These are phyloP conservation scores for Craspedostauros australis DNA, from an alignment of 108 stramenopile genomes.

Conservation along the genomic window DNA sequence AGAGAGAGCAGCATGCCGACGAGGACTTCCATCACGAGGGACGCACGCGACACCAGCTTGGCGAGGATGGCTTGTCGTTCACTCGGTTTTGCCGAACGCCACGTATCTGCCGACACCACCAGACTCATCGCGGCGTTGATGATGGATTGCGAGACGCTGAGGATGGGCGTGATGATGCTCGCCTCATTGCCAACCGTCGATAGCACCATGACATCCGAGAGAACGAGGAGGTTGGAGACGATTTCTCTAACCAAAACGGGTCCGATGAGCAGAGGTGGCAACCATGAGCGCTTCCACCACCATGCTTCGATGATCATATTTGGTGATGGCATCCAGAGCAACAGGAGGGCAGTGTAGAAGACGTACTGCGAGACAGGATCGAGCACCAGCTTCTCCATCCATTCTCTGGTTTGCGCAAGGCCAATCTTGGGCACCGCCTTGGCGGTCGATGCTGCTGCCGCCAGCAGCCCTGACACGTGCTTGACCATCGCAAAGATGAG, in stretches of 20 bases:
- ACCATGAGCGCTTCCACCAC: slow-evolving; percentile 42
- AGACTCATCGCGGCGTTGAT: slow-evolving; percentile 71
- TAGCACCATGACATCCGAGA: slow-evolving; percentile 61
- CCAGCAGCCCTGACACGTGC: slow-evolving; percentile 63
- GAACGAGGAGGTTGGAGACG: slow-evolving; percentile 46
- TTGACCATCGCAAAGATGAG: slow-evolving; percentile 69
- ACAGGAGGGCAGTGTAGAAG: slow-evolving; percentile 62
- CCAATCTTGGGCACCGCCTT: slow-evolving; percentile 58
- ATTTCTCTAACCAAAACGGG: slow-evolving; percentile 71
- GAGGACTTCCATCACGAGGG: slow-evolving; percentile 49
- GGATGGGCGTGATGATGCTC: slow-evolving; percentile 6
- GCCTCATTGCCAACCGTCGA: slow-evolving; percentile 25
- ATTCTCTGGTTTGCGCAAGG: slow-evolving; percentile 38
- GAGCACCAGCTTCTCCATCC: slow-evolving; percentile 50
- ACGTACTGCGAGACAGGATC: slow-evolving; percentile 83
- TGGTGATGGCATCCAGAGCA: slow-evolving; percentile 55
- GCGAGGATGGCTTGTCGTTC: slow-evolving; percentile 64
- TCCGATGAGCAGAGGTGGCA: slow-evolving; percentile 26
- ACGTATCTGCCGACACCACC: slow-evolving; percentile 39
- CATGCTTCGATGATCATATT: slow-evolving; percentile 17
- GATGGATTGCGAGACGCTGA: slow-evolving; percentile 24
- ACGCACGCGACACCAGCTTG: slow-evolving; percentile 47
- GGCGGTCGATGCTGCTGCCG: slow-evolving; percentile 48
- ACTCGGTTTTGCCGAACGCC: slow-evolving; percentile 60
- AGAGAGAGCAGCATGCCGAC: slow-evolving; percentile 44